These are phyloP conservation scores for Knufia petricola DNA, from an alignment of 2,329 filamentous ascomycete species.

Conservation along the genomic window DNA sequence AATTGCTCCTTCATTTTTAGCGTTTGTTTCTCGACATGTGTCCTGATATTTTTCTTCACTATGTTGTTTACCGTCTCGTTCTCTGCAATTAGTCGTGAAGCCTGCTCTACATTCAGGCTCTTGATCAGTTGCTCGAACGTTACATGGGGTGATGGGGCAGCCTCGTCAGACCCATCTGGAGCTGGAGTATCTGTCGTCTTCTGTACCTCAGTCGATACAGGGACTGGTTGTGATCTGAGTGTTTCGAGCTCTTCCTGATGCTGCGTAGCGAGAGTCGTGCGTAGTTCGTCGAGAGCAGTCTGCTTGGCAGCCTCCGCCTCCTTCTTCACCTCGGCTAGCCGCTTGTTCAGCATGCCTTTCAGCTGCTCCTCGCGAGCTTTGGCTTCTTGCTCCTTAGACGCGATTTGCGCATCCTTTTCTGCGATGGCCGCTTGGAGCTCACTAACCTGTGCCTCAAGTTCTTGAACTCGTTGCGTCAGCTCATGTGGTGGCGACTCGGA, in stretches of 20 bases:
- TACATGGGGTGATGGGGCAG: slow-evolving; percentile 24
- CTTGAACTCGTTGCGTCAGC: slow-evolving; percentile 9
- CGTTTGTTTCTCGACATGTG: slow-evolving; percentile 25
- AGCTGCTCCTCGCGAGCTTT: slow-evolving; percentile 46
- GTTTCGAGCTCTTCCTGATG: slow-evolving; percentile 37
- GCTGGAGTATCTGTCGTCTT: slow-evolving; percentile 12
- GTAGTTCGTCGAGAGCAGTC: slow-evolving; percentile 19
- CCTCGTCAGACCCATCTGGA: slow-evolving; percentile 31
- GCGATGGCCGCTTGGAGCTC: slow-evolving; percentile 43
- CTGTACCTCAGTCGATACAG: slow-evolving; percentile 30
- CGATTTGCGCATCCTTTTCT: slow-evolving; percentile 41
- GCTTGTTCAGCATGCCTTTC: slow-evolving; percentile 59
- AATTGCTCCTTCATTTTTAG: slow-evolving; percentile 6
- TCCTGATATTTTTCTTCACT: slow-evolving; percentile 49
- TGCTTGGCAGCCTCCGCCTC: slow-evolving; percentile 40
- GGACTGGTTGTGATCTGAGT: slow-evolving; percentile 29
- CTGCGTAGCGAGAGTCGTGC: slow-evolving; percentile 14
- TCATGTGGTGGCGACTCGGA: slow-evolving; percentile 11
- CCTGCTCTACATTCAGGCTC: slow-evolving; percentile 41
- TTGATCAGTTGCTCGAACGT: slow-evolving; percentile 29
- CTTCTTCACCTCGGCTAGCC: slow-evolving; percentile 48
- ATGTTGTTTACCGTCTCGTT: slow-evolving; percentile 43
- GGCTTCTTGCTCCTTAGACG: slow-evolving; percentile 39
- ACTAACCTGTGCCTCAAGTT: slow-evolving; percentile 51
- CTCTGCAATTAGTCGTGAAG: slow-evolving; percentile 40